Evolutionary conservation across 768 basidiomycete genomes (phyloP), one percentile per base, ranked within the genome.

Genomic region (Ramaria sp.): DNA sequence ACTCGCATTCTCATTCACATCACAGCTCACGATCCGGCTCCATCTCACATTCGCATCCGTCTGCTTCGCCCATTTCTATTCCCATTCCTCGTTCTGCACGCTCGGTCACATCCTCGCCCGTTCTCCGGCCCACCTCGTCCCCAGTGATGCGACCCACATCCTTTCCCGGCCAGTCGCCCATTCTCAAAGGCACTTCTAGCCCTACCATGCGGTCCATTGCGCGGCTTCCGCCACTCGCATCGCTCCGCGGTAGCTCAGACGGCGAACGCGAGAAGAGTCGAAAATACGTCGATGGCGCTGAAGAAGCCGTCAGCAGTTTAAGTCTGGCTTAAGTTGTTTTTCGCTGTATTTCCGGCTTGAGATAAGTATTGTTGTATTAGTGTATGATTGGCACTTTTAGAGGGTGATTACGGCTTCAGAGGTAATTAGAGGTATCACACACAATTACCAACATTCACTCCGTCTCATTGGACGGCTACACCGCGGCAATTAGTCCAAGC

Each of bases 191-290:
- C 20, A 45, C 59, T 51, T 86, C 85, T 6, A 89, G 87, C 61
- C 88, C 88, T 1, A 88, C 86, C 22, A 69, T 90, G 47, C 77
- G 88, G 51, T 86, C 88, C 12, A 74, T 86, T 53, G 76, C 79
- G 17, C 74, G 86, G 50, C 51, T 60, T 11, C 45, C 55, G 4
- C 59, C 38, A 24, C 46, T 51, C 34, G 59, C 37, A 42, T 48
- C 39, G 24, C 54, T 48, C 15, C 42, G 47, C 12, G 54, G 54
- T 27, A n/a, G 47, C 64, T 71, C 20, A 65, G 70, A 43, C 74
- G 49, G 64, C 81, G 61, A 72, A 67, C 78, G 37, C 69, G 73
- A 55, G 80, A 79, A 30, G 76, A 86, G 62, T 75, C 78, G 58
- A 86, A 88, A 59, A 11, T 19, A 20, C 17, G 73, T 91, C 7